These are phyloP conservation scores for Oxytropis ochrocephala DNA, from an alignment of 306 rosid species.

Conservation along the genomic window DNA sequence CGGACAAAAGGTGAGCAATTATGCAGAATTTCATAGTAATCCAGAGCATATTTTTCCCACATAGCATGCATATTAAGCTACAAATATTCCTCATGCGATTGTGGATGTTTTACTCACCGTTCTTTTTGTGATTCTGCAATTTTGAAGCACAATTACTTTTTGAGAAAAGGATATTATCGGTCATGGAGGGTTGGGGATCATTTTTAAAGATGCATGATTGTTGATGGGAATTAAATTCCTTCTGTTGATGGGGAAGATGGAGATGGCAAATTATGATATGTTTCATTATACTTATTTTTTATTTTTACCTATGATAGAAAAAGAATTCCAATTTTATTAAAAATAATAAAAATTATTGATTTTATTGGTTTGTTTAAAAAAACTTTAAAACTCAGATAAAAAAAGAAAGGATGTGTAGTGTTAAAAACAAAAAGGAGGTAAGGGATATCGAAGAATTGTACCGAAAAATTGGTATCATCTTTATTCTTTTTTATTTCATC, in stretches of 20 bases:
- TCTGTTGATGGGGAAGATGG: not conserved
- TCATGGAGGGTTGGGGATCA: not conserved
- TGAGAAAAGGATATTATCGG: not conserved
- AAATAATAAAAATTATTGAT: too few species aligned
- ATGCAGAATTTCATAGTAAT: not conserved
- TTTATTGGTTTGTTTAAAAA: too few species aligned
- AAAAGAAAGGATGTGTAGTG: too few species aligned
- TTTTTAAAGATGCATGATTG: slow-evolving; percentile 10
- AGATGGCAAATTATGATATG: too few species aligned
- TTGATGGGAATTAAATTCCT: not conserved
- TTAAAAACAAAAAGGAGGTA: too few species aligned
- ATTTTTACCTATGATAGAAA: too few species aligned
- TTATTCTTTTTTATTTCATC: too few species aligned
- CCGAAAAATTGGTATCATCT: too few species aligned
- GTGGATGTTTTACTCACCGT: slow-evolving; percentile 11
- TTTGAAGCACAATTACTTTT: not conserved
- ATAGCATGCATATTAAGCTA: not conserved
- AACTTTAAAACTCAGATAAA: too few species aligned
- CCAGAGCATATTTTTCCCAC: not conserved
- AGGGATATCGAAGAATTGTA: too few species aligned
- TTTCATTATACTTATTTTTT: too few species aligned
- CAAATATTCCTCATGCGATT: not conserved
- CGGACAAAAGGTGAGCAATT: not conserved
- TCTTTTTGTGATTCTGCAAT: slow-evolving; percentile 24
- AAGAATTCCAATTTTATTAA: too few species aligned